Evolutionary conservation across 805 yeast genomes (phyloP).

Genomic region (Zygosaccharomyces siamensis): DNA sequence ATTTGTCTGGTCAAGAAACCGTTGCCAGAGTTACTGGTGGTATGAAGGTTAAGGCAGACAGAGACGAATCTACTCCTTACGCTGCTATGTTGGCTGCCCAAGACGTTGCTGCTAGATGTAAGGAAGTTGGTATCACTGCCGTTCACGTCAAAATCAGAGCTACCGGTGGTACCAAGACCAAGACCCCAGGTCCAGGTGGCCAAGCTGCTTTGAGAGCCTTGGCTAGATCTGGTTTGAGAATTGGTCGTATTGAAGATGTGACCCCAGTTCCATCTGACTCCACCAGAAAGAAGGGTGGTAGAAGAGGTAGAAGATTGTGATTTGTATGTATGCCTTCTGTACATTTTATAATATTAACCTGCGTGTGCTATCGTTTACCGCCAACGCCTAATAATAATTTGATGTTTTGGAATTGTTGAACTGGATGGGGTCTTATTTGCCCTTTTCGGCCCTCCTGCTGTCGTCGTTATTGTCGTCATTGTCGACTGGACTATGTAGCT

Average conservation of each 20-base stretch:
- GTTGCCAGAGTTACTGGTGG: slow-evolving; percentile 99
- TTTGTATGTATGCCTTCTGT: slow-evolving; percentile 1
- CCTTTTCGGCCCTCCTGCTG: no score
- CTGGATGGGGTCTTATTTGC: no score
- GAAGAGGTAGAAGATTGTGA: slow-evolving; percentile 99
- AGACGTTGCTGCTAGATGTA: slow-evolving; percentile 98
- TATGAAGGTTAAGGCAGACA: slow-evolving; percentile 99
- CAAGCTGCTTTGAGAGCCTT: slow-evolving; percentile 98
- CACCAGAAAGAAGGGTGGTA: slow-evolving; percentile 99
- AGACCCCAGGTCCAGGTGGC: slow-evolving; percentile 99
- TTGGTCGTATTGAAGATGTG: slow-evolving; percentile 99
- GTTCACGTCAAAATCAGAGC: slow-evolving; percentile 99
- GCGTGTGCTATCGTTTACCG: neutral
- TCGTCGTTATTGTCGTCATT: no score
- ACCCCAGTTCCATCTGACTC: slow-evolving; percentile 99
- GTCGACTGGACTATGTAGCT: no score
- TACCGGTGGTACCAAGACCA: slow-evolving; percentile 99
- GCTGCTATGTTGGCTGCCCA: slow-evolving; percentile 99
- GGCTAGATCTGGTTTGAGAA: slow-evolving; percentile 99
- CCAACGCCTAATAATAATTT: neutral
- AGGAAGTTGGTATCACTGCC: slow-evolving; percentile 99
- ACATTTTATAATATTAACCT: slow-evolving; percentile 2
- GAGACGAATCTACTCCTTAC: slow-evolving; percentile 99
- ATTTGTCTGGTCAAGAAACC: slow-evolving; percentile 99
- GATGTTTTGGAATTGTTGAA: neutral